Conservation (phyloP, 495 filamentous ascomycete genomes). For the Staphylotrichum longicolle region DNA sequence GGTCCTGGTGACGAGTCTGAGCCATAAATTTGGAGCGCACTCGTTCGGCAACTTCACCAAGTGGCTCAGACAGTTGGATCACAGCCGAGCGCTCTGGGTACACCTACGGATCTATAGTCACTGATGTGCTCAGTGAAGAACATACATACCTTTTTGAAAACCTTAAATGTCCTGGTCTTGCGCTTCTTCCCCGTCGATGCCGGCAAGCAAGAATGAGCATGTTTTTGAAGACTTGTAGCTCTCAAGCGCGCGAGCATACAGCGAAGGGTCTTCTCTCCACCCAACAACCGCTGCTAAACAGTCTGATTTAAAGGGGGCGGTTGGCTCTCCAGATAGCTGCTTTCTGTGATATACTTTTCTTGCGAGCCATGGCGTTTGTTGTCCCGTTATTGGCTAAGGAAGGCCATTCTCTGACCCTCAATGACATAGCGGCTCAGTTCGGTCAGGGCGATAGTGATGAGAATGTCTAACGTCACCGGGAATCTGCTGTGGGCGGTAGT, state of each 20-base stretch:
- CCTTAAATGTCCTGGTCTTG: conserved; percentile 18
- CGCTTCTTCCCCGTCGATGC: conserved; percentile 19
- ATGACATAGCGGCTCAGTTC: conserved; percentile 20
- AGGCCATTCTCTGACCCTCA: conserved; percentile 7
- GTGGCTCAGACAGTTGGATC: conserved; percentile 18
- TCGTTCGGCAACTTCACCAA: conserved; percentile 18
- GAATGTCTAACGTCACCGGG: conserved; percentile 15
- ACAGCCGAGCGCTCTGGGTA: conserved; percentile 15
- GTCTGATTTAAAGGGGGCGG: not conserved
- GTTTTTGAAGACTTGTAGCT: conserved; percentile 17
- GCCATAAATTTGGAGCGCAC: conserved; percentile 13
- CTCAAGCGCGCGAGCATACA: conserved; percentile 17
- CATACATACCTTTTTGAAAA: conserved; percentile 13
- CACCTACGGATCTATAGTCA: not conserved
- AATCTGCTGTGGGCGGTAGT: conserved; percentile 16
- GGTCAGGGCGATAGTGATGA: conserved; percentile 20
- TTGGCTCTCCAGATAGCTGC: not conserved
- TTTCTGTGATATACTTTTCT: not conserved
- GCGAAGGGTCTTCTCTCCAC: conserved; percentile 15
- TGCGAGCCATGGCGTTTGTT: not conserved
- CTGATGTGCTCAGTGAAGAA: too few species aligned
- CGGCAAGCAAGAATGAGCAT: conserved; percentile 15
- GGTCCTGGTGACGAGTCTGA: conserved; percentile 8
- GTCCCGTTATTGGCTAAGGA: not conserved
- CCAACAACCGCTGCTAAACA: conserved; percentile 19